Conservation (phyloP, 2,329 filamentous ascomycete genomes). For the Dactylonectria estremocensis region DNA sequence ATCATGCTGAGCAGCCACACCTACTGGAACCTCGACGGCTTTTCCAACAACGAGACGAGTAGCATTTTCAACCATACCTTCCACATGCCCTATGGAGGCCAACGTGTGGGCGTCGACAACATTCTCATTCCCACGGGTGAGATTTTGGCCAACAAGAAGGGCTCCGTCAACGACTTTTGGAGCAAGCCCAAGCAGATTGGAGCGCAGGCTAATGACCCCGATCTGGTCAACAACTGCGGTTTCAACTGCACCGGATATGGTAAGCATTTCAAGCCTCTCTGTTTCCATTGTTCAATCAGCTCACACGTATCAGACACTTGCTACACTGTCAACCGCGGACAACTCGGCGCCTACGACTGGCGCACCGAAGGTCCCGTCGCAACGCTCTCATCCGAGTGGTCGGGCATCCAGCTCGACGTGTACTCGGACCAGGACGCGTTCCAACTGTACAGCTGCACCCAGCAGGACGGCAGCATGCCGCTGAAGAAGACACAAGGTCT, state of each 20-base stretch:
- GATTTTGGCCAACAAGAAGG: slow-evolving; percentile 77
- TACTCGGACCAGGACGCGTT: slow-evolving; percentile 88
- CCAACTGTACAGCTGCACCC: slow-evolving; percentile 89
- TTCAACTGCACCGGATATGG: slow-evolving; percentile 89
- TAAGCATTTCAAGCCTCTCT: slow-evolving; percentile 51
- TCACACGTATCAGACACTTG: slow-evolving; percentile 68
- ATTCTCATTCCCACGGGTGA: slow-evolving; percentile 84
- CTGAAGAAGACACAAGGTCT: slow-evolving; percentile 81
- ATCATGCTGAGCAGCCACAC: slow-evolving; percentile 84
- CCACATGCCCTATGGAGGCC: slow-evolving; percentile 79
- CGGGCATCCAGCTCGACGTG: slow-evolving; percentile 87
- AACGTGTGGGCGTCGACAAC: slow-evolving; percentile 77
- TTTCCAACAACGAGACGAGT: slow-evolving; percentile 79
- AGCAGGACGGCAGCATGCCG: slow-evolving; percentile 79
- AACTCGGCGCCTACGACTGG: slow-evolving; percentile 75
- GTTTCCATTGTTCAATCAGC: not conserved
- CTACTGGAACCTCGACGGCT: slow-evolving; percentile 90
- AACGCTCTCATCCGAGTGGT: slow-evolving; percentile 79
- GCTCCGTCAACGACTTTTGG: slow-evolving; percentile 87
- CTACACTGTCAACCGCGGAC: slow-evolving; percentile 76
- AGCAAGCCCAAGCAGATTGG: slow-evolving; percentile 85
- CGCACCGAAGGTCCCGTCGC: slow-evolving; percentile 72
- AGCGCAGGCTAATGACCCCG: slow-evolving; percentile 73
- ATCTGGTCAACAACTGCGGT: slow-evolving; percentile 82
- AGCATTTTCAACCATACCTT: slow-evolving; percentile 80